Evolutionary conservation across 176 grass and related monocot species (phyloP), one percentile per base, ranked within the genome.

Genomic region (Aegilops longissima): DNA sequence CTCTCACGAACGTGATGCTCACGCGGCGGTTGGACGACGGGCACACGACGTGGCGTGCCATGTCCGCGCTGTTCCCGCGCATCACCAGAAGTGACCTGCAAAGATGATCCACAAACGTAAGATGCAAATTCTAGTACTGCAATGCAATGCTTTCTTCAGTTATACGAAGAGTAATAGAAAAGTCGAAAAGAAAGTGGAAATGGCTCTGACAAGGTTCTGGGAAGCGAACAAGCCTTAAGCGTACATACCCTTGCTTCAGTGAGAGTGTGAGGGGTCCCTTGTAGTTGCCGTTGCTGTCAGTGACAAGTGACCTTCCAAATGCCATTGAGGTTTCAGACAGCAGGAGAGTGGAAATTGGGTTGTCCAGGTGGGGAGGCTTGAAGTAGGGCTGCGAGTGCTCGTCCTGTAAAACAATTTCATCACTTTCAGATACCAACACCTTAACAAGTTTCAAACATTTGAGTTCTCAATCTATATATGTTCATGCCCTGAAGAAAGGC

Each of bases 31-130:
- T 96, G 61, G 90, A 74, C 14, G 97, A 99, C 6, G 90, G 91
- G 77, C 94, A 99, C 45, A 99, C 91, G 2, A 99, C 97, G 12
- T 99, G 94, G 72, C 94, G 91, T 0, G 97, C 97, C 92, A 96
- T 97, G 83, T 99, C 97, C 9, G 97, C 94, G 24, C 97, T 99
- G 83, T 99, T 99, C 58, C 97, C 97, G 14, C 97, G 97, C 97
- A 99, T 97, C 5, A 99, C 97, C 33, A 99, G 80, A 24, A 99
- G 92, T 4, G 97, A 96, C 62, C 97, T 99, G 90, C 78, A 59
- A 13, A 70, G 3, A 24, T 84, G 72, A 49, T 33, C 2, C 25
- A 2, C 0, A 49, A 12, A 4, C 29, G 12, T 76, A 76, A 76
- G 44, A 76, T 29, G 8, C 6, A 8, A 17, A 18, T 16, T 76